Conservation (phyloP, 176 grass and related monocot species). For the Juncus effusus region DNA sequence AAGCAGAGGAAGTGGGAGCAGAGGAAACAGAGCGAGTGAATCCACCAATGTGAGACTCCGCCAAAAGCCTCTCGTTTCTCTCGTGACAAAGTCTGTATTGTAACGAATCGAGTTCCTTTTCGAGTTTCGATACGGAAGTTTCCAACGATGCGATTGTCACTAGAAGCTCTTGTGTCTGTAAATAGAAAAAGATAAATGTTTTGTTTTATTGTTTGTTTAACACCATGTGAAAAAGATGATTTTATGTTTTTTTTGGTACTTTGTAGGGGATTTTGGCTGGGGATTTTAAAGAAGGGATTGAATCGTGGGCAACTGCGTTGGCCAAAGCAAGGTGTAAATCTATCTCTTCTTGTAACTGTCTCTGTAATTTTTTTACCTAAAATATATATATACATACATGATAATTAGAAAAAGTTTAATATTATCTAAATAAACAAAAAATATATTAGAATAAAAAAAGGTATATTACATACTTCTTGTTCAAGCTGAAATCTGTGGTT, state of each 20-base stretch:
- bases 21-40: slow-evolving; percentile 16
- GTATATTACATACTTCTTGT: slow-evolving; percentile 54
- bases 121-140: slow-evolving; percentile 59
- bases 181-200: slow-evolving; percentile 15
- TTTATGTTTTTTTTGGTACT: slow-evolving; percentile 22
- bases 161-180: slow-evolving; percentile 69
- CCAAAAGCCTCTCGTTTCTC: slow-evolving; percentile 69
- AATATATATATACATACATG: neutral
- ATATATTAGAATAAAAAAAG: neutral
- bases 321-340: slow-evolving; percentile 69
- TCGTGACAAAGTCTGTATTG: slow-evolving; percentile 79
- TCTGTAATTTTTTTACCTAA: slow-evolving; percentile 80
- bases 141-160: slow-evolving; percentile 60
- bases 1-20: slow-evolving; percentile 56
- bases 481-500: slow-evolving; percentile 68
- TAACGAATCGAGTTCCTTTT: slow-evolving; percentile 82
- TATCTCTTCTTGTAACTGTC: slow-evolving; percentile 76
- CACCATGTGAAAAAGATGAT: neutral
- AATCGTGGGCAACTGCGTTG: slow-evolving; percentile 52
- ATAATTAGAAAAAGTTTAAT: slow-evolving; percentile 3
- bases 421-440: neutral
- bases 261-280: slow-evolving; percentile 68
- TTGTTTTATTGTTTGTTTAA: neutral
- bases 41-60: slow-evolving; percentile 49
- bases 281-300: slow-evolving; percentile 38